phyloP scores from a whole-genome alignment of 108 stramenopile genomes.

The Epithemia pelagica region DNA sequence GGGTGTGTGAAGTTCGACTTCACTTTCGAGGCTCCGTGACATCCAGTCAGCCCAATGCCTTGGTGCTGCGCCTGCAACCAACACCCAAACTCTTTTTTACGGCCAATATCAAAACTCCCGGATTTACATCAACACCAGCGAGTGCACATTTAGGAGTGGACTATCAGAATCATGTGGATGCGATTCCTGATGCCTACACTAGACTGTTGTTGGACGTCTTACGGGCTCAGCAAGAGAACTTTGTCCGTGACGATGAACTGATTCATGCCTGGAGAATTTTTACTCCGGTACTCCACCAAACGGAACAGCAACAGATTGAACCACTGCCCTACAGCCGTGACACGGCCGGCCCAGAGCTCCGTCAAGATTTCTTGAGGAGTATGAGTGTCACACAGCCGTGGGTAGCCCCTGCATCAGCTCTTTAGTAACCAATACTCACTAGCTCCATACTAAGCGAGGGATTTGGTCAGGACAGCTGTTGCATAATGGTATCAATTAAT shows the following conservation, averaged over 20 bases:
- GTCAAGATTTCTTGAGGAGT: constrained; percentile 40
- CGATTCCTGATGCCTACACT: constrained; percentile 88
- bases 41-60: constrained; percentile 54
- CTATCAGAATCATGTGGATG: constrained; percentile 39
- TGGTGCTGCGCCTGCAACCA: constrained; percentile 90
- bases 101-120: constrained; percentile 90
- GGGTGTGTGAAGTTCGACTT: constrained; percentile 84
- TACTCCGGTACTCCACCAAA: constrained; percentile 84
- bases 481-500: no score
- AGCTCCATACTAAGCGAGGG: no score
- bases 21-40: constrained; percentile 58
- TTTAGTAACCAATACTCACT: no score
- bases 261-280: constrained; percentile 89
- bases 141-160: constrained; percentile 65
- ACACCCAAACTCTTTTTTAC: constrained; percentile 80
- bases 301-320: constrained; percentile 54
- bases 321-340: constrained; percentile 72
- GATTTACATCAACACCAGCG: constrained; percentile 62
- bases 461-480: no score
- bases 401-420: constrained; percentile 2
- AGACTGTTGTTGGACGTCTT: constrained; percentile 91
- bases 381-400: constrained; percentile 13
- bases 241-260: constrained; percentile 95
- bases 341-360: constrained; percentile 64
- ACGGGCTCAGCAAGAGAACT: constrained; percentile 82